These are phyloP conservation scores for Suillus lakei DNA, from an alignment of 768 basidiomycete species.

Conservation along the genomic window DNA sequence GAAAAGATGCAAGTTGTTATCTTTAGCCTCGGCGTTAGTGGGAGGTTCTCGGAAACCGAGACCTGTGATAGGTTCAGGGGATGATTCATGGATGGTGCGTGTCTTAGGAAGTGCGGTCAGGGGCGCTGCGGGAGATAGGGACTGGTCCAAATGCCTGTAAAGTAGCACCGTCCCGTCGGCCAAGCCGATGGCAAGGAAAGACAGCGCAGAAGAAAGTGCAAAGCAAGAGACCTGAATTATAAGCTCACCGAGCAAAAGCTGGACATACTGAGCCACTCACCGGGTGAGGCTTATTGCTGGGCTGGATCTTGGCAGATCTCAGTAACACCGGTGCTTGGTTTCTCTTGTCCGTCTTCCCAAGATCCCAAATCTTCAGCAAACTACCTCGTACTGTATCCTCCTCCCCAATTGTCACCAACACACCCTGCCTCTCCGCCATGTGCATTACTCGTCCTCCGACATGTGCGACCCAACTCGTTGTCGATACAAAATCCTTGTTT, in stretches of 20 bases:
- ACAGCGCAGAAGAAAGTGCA: constrained; percentile 75
- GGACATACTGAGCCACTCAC: constrained; percentile 40
- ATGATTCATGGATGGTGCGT: constrained; percentile 80
- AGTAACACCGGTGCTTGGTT: constrained; percentile 64
- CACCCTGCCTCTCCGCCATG: constrained; percentile 81
- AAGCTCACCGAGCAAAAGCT: constrained; percentile 3
- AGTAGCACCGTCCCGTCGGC: constrained; percentile 93
- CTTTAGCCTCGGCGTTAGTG: constrained; percentile 14
- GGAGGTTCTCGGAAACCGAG: constrained; percentile 80
- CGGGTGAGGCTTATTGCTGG: constrained; percentile 78
- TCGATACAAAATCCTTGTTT: constrained; percentile 72
- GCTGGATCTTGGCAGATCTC: constrained; percentile 78
- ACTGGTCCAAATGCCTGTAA: constrained; percentile 91
- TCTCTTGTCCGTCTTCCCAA: constrained; percentile 71
- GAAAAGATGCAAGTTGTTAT: constrained; percentile 65
- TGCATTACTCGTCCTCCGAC: constrained; percentile 82
- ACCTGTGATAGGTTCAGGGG: constrained; percentile 90
- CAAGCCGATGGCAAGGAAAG: constrained; percentile 91
- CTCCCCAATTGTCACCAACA: constrained; percentile 96
- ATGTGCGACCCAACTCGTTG: constrained; percentile 81
- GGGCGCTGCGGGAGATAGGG: constrained; percentile 66
- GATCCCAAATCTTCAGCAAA: constrained; percentile 88
- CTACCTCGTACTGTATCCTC: constrained; percentile 71
- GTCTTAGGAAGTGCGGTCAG: constrained; percentile 84
- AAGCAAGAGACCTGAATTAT: constrained; percentile 69